Conservation (phyloP, 345 rosid genomes). For the Hibiscus tridactylites region DNA sequence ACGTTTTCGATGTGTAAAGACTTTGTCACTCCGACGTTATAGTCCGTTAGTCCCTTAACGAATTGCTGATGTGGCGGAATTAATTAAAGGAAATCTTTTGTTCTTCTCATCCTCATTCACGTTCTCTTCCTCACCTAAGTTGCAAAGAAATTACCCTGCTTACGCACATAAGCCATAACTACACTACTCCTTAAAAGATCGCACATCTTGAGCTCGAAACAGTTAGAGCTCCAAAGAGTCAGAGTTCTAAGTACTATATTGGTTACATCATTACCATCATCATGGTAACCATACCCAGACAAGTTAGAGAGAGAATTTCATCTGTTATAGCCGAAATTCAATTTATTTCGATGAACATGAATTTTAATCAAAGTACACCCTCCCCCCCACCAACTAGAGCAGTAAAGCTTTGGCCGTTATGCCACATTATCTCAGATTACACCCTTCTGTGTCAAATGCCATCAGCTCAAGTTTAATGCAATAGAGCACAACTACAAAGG, state of each 20-base stretch:
- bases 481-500: background rate
- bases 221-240: background rate
- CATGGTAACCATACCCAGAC: background rate
- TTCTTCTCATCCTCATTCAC: too few species aligned
- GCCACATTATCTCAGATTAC: background rate
- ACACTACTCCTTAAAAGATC: background rate
- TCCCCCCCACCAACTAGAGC: background rate
- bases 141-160: background rate
- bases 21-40: too few species aligned
- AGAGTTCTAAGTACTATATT: background rate
- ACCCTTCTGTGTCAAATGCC: background rate
- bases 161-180: background rate
- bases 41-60: too few species aligned
- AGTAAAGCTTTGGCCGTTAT: background rate
- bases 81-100: too few species aligned
- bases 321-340: background rate
- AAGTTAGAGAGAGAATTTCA: background rate
- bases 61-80: too few species aligned
- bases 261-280: background rate
- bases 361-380: background rate
- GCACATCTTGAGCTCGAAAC: background rate
- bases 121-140: too few species aligned
- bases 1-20: too few species aligned
- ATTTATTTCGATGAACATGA: background rate
- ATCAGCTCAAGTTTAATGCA: background rate